Base-by-base conservation (phyloP, 148 eudicot genomes). In the Vaccinium myrtillus region DNA sequence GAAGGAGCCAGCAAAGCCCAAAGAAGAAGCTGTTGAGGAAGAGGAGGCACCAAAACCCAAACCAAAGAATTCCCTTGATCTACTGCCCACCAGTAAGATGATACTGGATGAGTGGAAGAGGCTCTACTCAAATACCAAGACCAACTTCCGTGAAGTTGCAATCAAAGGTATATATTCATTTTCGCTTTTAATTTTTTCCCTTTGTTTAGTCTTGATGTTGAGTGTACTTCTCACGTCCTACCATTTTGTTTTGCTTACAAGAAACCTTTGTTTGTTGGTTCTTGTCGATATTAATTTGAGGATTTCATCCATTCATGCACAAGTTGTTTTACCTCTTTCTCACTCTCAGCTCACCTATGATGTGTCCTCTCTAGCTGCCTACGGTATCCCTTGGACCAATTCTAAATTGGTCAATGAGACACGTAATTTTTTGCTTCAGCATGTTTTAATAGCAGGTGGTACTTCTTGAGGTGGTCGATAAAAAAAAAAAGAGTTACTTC, bases 111-210 rank as follows among this genome's bases (percentile, higher is more conserved):
- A 95, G 1, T 95, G 98, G 98, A 95, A 95, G 89, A 90, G 98
- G 86, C 93, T 95, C 0, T 95, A 95, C 87, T 95, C 97, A 8
- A 95, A 95, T 89, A 95, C 98, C 56, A 93, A 93, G 82, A 87
- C 90, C 78, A 93, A 95, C 84, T 95, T 95, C 95, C 96, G 95
- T 85, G 98, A 95, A 86, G 95, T 95, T 85, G 96, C 98, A 55
- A 90, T 94, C 54, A 90, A 91, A 90, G 98, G 98, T 94, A 90
- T 94, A 96, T 94, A 8, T 54, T 53, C 15, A 8, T 14, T 78
- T 58, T 55, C 19, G 21, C 53, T 46, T 15, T 46, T 6, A 2
- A 0, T 69, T 69, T 69, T 30, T 0, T 69, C 15, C 51, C 46
- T 43, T 75, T 75, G 18, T 43, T 2, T 16, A 8, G 23, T 39